A percentile compares a stretch with the other conserved stretches of the same genome.
These are phyloP conservation scores for Talaromyces liani DNA, from an alignment of 495 filamentous ascomycete species.

Conservation along the genomic window DNA sequence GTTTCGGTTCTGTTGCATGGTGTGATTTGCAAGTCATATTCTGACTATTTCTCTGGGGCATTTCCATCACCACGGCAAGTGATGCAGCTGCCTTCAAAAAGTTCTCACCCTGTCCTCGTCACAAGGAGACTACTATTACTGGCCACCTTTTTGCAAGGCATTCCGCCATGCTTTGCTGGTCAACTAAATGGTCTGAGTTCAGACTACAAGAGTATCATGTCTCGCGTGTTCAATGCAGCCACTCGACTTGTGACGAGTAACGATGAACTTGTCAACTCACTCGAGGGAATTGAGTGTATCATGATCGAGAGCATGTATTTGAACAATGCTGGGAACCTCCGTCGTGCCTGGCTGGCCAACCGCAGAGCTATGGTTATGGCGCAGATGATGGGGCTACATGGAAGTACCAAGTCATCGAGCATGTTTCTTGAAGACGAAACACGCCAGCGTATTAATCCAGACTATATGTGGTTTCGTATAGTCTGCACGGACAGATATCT, in stretches of 20 bases:
- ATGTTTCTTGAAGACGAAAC: not conserved
- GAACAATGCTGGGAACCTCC: constrained; percentile 36
- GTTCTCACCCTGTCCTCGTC: constrained; percentile 36
- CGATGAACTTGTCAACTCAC: constrained; percentile 12
- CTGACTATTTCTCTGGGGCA: constrained; percentile 7
- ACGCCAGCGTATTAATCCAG: not conserved
- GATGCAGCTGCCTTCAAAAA: constrained; percentile 25
- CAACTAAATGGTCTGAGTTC: constrained; percentile 11
- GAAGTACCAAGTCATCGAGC: not conserved
- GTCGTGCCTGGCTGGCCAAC: constrained; percentile 26
- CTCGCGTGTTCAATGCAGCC: constrained; percentile 5
- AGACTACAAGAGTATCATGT: constrained; percentile 20
- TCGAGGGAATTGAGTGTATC: constrained; percentile 41
- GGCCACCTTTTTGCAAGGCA: constrained; percentile 31
- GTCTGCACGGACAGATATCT: constrained; percentile 25
- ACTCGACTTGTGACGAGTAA: constrained; percentile 1
- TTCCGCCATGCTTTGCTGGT: constrained; percentile 17
- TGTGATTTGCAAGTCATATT: constrained; percentile 19
- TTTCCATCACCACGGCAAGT: constrained; percentile 19
- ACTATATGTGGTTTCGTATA: constrained; percentile 9
- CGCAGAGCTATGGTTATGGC: constrained; percentile 37
- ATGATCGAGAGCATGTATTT: constrained; percentile 36
- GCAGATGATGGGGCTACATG: constrained; percentile 11
- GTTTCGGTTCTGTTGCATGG: constrained; percentile 19
- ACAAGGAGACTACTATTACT: constrained; percentile 39